A percentile compares a stretch with the other conserved stretches of the same genome.
Evolutionary conservation across 2,329 filamentous ascomycete species (phyloP).

Genomic region (Trichoderma harzianum): DNA sequence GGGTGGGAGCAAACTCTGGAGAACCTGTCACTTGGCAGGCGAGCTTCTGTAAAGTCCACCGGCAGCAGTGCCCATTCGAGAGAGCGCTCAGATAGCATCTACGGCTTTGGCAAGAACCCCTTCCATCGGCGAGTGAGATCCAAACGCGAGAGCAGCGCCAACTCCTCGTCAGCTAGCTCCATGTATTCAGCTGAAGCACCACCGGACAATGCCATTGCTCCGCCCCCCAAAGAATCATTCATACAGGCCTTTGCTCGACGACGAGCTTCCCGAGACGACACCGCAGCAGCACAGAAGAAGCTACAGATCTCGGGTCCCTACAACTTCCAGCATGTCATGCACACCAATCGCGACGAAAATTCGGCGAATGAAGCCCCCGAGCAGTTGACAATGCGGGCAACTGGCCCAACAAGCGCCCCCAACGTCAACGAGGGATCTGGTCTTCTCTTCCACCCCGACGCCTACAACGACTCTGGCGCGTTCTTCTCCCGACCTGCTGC

Average conservation of each 20-base stretch:
- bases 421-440: conserved; percentile 34
- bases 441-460: conserved; percentile 43
- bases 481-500: conserved; percentile 20
- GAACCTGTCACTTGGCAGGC: conserved; percentile 48
- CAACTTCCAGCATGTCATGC: conserved; percentile 64
- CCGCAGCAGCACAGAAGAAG: conserved; percentile 34
- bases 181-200: conserved; percentile 45
- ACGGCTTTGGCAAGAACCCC: conserved; percentile 57
- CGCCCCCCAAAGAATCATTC: conserved; percentile 41
- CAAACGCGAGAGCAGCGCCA: conserved; percentile 50
- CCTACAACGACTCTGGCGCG: conserved; percentile 27
- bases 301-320: conserved; percentile 60
- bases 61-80: conserved; percentile 45
- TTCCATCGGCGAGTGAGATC: conserved; percentile 52
- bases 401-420: conserved; percentile 22
- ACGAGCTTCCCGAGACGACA: conserved; percentile 38
- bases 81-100: conserved; percentile 57
- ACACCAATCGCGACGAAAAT: conserved; percentile 51
- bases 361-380: conserved; percentile 25
- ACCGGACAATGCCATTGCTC: conserved; percentile 30
- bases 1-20: conserved; percentile 52
- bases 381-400: conserved; percentile 19
- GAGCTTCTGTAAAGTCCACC: conserved; percentile 55
- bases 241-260: conserved; percentile 52
- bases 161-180: conserved; percentile 47